These are phyloP conservation scores for Monilinia vaccinii-corymbosi DNA, from an alignment of 2,329 filamentous ascomycete species.

Conservation along the genomic window DNA sequence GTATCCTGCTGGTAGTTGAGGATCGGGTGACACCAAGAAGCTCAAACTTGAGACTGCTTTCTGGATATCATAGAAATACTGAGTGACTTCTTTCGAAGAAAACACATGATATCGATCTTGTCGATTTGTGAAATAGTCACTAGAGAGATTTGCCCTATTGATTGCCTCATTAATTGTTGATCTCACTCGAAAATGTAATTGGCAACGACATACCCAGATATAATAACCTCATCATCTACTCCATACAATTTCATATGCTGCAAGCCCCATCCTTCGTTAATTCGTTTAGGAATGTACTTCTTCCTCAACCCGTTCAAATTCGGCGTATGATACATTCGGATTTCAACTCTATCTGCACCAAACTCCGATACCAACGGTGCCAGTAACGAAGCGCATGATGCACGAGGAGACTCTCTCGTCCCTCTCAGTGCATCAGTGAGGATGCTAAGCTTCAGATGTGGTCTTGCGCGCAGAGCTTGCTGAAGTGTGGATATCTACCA, in stretches of 20 bases:
- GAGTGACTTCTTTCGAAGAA: slow-evolving; percentile 64
- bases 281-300: slow-evolving; percentile 71
- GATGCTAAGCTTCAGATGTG: slow-evolving; percentile 73
- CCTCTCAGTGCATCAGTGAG: slow-evolving; percentile 86
- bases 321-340: slow-evolving; percentile 97
- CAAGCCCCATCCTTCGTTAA: slow-evolving; percentile 96
- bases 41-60: slow-evolving; percentile 69
- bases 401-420: slow-evolving; percentile 77
- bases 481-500: slow-evolving; percentile 64
- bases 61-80: slow-evolving; percentile 76
- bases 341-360: slow-evolving; percentile 73
- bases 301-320: slow-evolving; percentile 86
- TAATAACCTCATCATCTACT: slow-evolving; percentile 87
- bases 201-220: slow-evolving; percentile 60
- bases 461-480: slow-evolving; percentile 64
- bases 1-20: slow-evolving; percentile 46
- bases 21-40: slow-evolving; percentile 63
- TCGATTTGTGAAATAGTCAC: slow-evolving; percentile 92
- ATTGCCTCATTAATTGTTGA: neutral
- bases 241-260: slow-evolving; percentile 99
- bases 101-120: slow-evolving; percentile 94
- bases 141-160: slow-evolving; percentile 70
- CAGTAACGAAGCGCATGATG: slow-evolving; percentile 82
- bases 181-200: neutral
- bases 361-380: slow-evolving; percentile 78